These are phyloP conservation scores for Pinus tabuliformis DNA, from an alignment of 75 land plant species.

Conservation along the genomic window DNA sequence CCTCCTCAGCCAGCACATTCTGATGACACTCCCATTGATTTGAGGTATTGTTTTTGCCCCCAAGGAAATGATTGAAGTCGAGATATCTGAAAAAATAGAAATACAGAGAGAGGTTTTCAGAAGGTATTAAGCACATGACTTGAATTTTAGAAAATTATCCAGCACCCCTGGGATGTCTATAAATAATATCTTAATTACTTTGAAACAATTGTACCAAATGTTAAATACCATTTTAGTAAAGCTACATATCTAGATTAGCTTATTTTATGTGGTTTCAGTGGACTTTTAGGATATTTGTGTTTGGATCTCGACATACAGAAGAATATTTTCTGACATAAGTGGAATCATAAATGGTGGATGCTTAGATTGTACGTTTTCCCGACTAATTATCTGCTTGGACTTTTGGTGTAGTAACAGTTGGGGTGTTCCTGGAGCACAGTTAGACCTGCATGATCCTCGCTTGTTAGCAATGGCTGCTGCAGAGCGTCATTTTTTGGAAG, in stretches of 20 bases:
- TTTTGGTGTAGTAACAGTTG: constrained; percentile 21
- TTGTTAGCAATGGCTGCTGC: constrained; percentile 40
- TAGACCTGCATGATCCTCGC: constrained; percentile 32
- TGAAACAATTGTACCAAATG: neutral
- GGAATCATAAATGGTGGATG: neutral
- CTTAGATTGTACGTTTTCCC: neutral
- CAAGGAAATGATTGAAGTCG: neutral
- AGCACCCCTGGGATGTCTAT: neutral
- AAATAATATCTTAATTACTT: neutral
- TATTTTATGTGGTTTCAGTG: neutral
- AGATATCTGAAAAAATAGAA: neutral
- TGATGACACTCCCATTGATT: constrained; percentile 25
- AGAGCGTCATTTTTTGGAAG: constrained; percentile 37
- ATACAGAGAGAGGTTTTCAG: neutral
- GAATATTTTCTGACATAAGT: neutral
- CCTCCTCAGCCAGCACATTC: constrained; percentile 21
- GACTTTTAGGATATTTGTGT: neutral
- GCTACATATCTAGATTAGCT: neutral
- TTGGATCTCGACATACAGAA: neutral
- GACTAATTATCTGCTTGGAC: neutral
- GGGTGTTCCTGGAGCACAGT: constrained; percentile 24
- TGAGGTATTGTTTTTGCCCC: constrained; percentile 20
- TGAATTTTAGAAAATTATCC: neutral
- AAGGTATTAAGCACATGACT: neutral
- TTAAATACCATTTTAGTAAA: neutral